Base-by-base conservation (phyloP, 768 basidiomycete genomes). In the Leccinellum luteum region DNA sequence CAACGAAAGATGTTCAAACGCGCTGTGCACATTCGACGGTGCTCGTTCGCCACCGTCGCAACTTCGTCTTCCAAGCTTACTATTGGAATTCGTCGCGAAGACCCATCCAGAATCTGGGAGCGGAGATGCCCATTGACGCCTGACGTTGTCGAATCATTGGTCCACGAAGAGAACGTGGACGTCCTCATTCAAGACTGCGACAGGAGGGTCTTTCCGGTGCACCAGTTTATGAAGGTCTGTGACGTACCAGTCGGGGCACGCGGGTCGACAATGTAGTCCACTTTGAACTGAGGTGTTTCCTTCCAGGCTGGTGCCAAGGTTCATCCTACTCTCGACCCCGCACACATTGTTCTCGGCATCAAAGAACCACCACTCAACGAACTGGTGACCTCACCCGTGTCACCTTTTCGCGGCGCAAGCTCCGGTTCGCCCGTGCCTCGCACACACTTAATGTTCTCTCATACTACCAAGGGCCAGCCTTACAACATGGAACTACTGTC, bases 401-500 rank as follows among this genome's bases (percentile, higher is more conserved):
- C 66, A 19, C 69, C 74, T 34, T 69, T 31, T 15, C 54, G 43
- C 27, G 19, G 45, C 48, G 63, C 66, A 12, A 48, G 51, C 27
- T 38, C 59, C 56, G 55, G 48, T 55, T 59, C 56, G 41, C 62
- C 62, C 3, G 67, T 76, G 34, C 73, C 81, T 12, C 82, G 89
- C 31, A 93, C 87, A 1, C 87, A 94, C 64, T 73, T 95, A 55
- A 93, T 94, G 86, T 96, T 97, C 79, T 93, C 90, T 30, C 94
- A 95, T 69, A 95, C 94, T 0, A 82, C 84, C 54, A 96, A 95
- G 71, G 90, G 90, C 0, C 91, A 96, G 71, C 71, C 77, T 6
- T 95, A 95, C 73, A 97, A 96, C 65, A 90, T 87, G 67, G 82
- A 86, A 0, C 75, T 97, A 0, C 78, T 97, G 3, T 77, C 86